These are phyloP conservation scores for Nakazawaea ishiwadae DNA, from an alignment of 805 yeast species.

Conservation along the genomic window DNA sequence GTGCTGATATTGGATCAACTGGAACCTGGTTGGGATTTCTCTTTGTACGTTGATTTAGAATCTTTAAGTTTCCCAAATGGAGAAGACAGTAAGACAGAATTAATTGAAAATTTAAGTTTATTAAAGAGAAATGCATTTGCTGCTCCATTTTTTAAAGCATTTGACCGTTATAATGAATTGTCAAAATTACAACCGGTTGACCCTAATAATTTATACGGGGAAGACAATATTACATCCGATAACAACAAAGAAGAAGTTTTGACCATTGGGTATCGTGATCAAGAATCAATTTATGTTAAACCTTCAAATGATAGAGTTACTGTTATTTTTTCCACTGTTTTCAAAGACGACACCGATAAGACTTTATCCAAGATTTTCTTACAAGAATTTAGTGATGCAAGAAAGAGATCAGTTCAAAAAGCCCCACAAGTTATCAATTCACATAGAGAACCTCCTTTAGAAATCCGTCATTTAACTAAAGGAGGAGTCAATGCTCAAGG, in stretches of 20 bases:
- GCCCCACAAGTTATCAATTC: slow-evolving; percentile 97
- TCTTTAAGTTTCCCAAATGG: slow-evolving; percentile 27
- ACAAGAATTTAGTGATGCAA: slow-evolving; percentile 93
- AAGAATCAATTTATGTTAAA: slow-evolving; percentile 84
- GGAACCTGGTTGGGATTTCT: slow-evolving; percentile 81
- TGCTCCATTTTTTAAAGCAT: slow-evolving; percentile 88
- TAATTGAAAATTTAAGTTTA: slow-evolving; percentile 64
- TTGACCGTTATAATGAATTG: slow-evolving; percentile 69
- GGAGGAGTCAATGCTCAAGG: slow-evolving; percentile 31
- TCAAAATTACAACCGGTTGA: slow-evolving; percentile 35
- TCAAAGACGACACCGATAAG: slow-evolving; percentile 96
- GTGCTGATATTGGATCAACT: slow-evolving; percentile 32
- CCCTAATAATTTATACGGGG: slow-evolving; percentile 37
- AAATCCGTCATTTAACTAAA: slow-evolving; percentile 46
- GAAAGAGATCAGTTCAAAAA: slow-evolving; percentile 92
- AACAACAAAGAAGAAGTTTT: slow-evolving; percentile 51
- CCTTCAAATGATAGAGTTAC: slow-evolving; percentile 96
- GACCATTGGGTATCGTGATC: slow-evolving; percentile 83
- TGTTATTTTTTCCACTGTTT: slow-evolving; percentile 88
- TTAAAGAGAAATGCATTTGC: slow-evolving; percentile 86
- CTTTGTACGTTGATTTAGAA: slow-evolving; percentile 62
- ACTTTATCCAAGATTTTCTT: slow-evolving; percentile 83
- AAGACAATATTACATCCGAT: slow-evolving; percentile 25
- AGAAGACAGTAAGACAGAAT: slow-evolving; percentile 40
- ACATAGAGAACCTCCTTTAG: slow-evolving; percentile 90